Evolutionary conservation across 75 land plant genomes (phyloP).

Genomic region (Picea sitchensis): DNA sequence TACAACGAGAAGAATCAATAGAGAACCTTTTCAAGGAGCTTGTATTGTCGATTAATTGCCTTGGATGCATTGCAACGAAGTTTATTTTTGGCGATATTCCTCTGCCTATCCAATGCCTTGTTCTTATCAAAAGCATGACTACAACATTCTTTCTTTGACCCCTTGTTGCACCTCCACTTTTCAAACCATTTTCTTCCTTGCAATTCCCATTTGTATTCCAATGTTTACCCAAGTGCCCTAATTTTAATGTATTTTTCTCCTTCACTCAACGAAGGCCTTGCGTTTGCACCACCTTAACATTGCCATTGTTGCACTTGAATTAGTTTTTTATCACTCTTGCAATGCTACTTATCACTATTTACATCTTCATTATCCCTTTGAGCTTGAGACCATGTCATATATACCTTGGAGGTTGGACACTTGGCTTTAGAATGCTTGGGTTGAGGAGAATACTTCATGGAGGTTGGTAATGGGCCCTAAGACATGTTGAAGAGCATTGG

Average conservation of each 20-base stretch:
- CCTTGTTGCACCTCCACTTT: not conserved
- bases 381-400: too few species aligned
- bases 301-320: not conserved
- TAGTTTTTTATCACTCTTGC: not conserved
- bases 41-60: slow-evolving; percentile 15
- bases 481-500: too few species aligned
- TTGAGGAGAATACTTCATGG: too few species aligned
- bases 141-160: not conserved
- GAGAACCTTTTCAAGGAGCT: slow-evolving; percentile 18
- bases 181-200: not conserved
- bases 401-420: too few species aligned
- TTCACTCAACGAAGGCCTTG: not conserved
- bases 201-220: not conserved
- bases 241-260: not conserved
- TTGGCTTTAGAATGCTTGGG: too few species aligned
- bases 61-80: slow-evolving; percentile 6
- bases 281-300: not conserved
- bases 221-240: not conserved
- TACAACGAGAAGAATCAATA: not conserved
- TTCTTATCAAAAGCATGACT: not conserved
- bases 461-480: too few species aligned
- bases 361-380: too few species aligned
- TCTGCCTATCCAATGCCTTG: slow-evolving; percentile 4
- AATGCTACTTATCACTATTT: not conserved
- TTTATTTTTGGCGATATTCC: not conserved